These are phyloP conservation scores for Candolleomyces aberdarensis DNA, from an alignment of 768 basidiomycete genomes.

Conservation along the genomic window DNA sequence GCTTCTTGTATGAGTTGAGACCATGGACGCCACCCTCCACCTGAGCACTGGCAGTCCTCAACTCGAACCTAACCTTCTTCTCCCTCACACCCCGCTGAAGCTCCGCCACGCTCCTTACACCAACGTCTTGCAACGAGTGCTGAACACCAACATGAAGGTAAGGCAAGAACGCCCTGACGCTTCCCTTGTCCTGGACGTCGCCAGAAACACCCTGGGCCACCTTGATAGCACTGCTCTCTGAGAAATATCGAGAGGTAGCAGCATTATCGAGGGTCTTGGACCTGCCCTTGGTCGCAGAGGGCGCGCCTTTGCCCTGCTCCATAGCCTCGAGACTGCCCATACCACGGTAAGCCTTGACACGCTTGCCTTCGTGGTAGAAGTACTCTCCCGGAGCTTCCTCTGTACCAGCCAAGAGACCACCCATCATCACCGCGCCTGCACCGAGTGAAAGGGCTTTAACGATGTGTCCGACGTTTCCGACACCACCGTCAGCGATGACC, in stretches of 20 bases:
- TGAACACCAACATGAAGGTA: constrained; percentile 81
- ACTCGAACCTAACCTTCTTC: constrained; percentile 82
- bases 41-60: constrained; percentile 93
- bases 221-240: constrained; percentile 88
- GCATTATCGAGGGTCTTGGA: constrained; percentile 74
- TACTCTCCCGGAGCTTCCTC: constrained; percentile 98
- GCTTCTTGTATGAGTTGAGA: constrained; percentile 73
- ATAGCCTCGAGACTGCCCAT: constrained; percentile 97
- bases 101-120: constrained; percentile 63
- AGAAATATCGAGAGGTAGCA: constrained; percentile 94
- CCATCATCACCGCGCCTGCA: constrained; percentile 99
- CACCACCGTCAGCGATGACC: constrained; percentile 94
- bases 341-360: constrained; percentile 97
- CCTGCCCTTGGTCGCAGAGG: constrained; percentile 41
- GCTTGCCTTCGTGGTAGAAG: constrained; percentile 98
- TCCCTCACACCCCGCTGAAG: constrained; percentile 62
- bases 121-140: constrained; percentile 94
- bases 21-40: constrained; percentile 96
- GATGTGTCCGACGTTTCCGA: constrained; percentile 94
- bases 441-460: constrained; percentile 95
- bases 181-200: constrained; percentile 97
- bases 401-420: constrained; percentile 91
- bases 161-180: constrained; percentile 88
- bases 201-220: constrained; percentile 97
- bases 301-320: constrained; percentile 63